These are phyloP conservation scores for Eimeria zaria DNA, from an alignment of 169 alveolate species.

Conservation along the genomic window DNA sequence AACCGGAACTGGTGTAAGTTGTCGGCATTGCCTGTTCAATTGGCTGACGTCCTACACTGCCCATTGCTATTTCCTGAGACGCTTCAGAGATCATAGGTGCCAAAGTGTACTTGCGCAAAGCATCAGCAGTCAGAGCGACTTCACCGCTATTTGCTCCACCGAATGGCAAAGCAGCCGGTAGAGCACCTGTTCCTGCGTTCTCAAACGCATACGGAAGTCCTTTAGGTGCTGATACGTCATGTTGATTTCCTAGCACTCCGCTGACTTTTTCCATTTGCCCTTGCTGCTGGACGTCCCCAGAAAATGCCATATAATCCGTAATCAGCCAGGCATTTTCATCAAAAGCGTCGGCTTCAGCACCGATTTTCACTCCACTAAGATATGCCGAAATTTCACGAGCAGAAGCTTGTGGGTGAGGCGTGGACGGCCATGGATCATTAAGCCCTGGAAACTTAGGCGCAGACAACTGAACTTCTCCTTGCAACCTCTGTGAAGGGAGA, in stretches of 20 bases:
- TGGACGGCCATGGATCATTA: neutral
- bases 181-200: neutral
- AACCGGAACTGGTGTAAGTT: neutral
- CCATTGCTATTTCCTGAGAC: neutral
- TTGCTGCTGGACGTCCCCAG: neutral
- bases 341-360: neutral
- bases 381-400: neutral
- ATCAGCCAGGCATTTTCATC: neutral
- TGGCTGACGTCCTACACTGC: neutral
- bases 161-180: neutral
- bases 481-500: neutral
- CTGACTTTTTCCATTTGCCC: neutral
- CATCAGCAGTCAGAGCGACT: neutral
- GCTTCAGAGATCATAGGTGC: neutral
- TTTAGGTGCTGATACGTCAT: neutral
- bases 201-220: neutral
- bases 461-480: neutral
- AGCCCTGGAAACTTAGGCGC: neutral
- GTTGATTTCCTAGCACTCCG: neutral
- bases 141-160: neutral
- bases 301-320: too few species aligned
- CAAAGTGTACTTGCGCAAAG: neutral
- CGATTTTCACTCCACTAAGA: neutral
- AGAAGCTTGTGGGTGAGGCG: neutral
- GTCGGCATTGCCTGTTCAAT: neutral